Evolutionary conservation across 1,139 yeast genomes (phyloP).

Genomic region (Blastobotrys petasosporus): DNA sequence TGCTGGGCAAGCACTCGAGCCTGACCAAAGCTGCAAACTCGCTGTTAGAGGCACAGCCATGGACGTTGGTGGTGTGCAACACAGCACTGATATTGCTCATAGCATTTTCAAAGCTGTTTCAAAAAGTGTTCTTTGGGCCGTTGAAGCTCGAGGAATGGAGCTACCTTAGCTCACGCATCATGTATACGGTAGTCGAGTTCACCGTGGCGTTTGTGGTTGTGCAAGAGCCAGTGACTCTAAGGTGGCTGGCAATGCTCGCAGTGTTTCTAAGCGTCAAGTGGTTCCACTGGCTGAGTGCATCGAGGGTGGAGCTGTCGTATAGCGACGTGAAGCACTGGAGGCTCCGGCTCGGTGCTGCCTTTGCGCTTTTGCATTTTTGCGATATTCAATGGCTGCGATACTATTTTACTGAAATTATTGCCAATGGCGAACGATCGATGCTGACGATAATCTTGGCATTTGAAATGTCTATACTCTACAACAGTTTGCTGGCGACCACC

Average conservation of each 20-base stretch:
- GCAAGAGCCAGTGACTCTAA: slow-evolving; percentile 22
- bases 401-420: slow-evolving; percentile 15
- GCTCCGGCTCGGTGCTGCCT: slow-evolving; percentile 7
- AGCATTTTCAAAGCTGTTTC: slow-evolving; percentile 11
- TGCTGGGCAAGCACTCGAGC: not conserved
- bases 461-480: slow-evolving; percentile 21
- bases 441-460: slow-evolving; percentile 21
- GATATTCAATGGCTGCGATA: slow-evolving; percentile 23
- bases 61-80: slow-evolving; percentile 11
- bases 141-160: slow-evolving; percentile 13
- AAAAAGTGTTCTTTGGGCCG: slow-evolving; percentile 21
- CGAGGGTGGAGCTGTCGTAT: slow-evolving; percentile 27
- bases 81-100: slow-evolving; percentile 7
- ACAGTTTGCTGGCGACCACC: slow-evolving; percentile 18
- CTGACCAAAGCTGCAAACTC: slow-evolving; percentile 1
- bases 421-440: slow-evolving; percentile 14
- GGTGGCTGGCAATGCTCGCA: slow-evolving; percentile 40
- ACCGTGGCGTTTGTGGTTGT: slow-evolving; percentile 24
- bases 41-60: slow-evolving; percentile 2
- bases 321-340: slow-evolving; percentile 9
- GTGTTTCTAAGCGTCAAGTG: slow-evolving; percentile 41
- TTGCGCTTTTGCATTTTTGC: slow-evolving; percentile 22
- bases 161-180: slow-evolving; percentile 11
- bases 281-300: slow-evolving; percentile 42
- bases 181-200: slow-evolving; percentile 27